A percentile compares a stretch with the other conserved stretches of the same genome.
These are phyloP conservation scores for Eutrema japonicum DNA, from an alignment of 345 rosid species.

Conservation along the genomic window DNA sequence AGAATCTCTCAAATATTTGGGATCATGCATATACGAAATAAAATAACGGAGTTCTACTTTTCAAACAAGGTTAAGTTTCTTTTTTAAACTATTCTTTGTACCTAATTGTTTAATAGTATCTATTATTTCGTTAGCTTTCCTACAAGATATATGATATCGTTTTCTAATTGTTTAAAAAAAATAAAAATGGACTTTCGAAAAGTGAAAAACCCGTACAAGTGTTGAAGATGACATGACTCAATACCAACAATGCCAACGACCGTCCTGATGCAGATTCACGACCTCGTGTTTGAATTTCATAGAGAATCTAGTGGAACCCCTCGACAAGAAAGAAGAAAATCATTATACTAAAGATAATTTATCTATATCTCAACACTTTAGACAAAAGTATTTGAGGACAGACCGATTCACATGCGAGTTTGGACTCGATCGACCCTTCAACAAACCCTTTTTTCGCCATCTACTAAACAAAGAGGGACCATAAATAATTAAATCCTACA, in stretches of 20 bases:
- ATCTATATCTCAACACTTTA: slow-evolving; percentile 26
- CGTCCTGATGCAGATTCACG: slow-evolving; percentile 26
- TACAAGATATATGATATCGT: background rate
- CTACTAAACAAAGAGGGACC: slow-evolving; percentile 28
- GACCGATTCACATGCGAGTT: slow-evolving; percentile 38
- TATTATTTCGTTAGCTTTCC: background rate
- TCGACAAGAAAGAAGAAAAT: slow-evolving; percentile 23
- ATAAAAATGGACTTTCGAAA: slow-evolving; percentile 8
- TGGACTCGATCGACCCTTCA: slow-evolving; percentile 31
- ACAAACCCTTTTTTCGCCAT: slow-evolving; percentile 31
- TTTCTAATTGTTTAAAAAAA: no score
- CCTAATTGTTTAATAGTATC: no score
- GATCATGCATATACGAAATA: background rate
- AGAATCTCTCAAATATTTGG: background rate
- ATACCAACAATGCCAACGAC: slow-evolving; percentile 43
- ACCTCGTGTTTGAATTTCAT: slow-evolving; percentile 33
- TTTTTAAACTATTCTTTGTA: no score
- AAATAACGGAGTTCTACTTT: background rate
- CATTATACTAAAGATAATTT: slow-evolving; percentile 34
- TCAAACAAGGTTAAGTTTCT: background rate
- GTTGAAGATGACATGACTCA: slow-evolving; percentile 40
- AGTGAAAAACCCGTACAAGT: slow-evolving; percentile 24
- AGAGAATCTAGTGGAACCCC: slow-evolving; percentile 32
- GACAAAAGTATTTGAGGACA: slow-evolving; percentile 37
- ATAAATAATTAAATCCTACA: slow-evolving; percentile 29